Evolutionary conservation across 2,329 filamentous ascomycete species (phyloP).

Genomic region (Penicillium nordicum): DNA sequence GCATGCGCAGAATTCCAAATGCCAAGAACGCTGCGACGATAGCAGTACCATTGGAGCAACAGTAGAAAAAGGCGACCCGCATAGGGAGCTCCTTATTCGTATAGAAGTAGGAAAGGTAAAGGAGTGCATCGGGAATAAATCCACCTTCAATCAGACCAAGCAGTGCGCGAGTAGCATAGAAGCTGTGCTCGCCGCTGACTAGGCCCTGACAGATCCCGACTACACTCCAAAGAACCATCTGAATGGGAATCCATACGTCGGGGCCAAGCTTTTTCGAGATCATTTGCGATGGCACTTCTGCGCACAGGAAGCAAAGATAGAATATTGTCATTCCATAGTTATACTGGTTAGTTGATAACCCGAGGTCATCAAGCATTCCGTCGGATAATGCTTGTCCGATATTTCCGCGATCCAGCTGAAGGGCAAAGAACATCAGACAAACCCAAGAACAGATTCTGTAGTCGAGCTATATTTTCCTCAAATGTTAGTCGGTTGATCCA

Average conservation of each 20-base stretch:
- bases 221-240: constrained; percentile 45
- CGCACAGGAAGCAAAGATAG: constrained; percentile 50
- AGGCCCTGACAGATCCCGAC: constrained; percentile 44
- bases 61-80: constrained; percentile 3
- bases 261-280: constrained; percentile 54
- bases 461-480: background rate
- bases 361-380: constrained; percentile 36
- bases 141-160: constrained; percentile 49
- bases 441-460: background rate
- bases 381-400: constrained; percentile 36
- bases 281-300: constrained; percentile 57
- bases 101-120: constrained; percentile 8
- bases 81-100: background rate
- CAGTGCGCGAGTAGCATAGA: constrained; percentile 42
- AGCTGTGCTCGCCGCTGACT: constrained; percentile 42
- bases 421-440: constrained; percentile 28
- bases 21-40: constrained; percentile 7
- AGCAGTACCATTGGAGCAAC: background rate
- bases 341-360: constrained; percentile 34
- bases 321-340: constrained; percentile 54
- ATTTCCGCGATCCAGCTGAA: constrained; percentile 36
- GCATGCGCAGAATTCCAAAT: constrained; percentile 10
- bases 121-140: constrained; percentile 36
- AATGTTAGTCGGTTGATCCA: background rate
- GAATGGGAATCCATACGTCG: constrained; percentile 55